These are phyloP conservation scores for Annulohypoxylon moriforme DNA, from an alignment of 495 filamentous ascomycete species.

Conservation along the genomic window DNA sequence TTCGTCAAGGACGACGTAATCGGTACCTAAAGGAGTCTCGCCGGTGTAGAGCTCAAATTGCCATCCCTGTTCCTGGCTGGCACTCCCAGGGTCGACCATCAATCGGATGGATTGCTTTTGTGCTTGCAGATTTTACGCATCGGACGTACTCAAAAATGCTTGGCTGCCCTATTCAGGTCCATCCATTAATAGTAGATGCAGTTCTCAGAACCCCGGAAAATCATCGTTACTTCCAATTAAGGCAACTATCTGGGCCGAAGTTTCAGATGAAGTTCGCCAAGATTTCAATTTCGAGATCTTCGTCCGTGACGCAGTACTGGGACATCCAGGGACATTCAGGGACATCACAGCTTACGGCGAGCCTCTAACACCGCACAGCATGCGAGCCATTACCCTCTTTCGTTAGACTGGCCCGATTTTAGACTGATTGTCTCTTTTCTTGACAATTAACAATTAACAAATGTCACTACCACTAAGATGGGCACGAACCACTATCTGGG, in stretches of 20 bases:
- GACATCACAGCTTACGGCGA: neutral
- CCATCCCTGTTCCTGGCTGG: constrained; percentile 4
- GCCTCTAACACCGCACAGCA: constrained; percentile 2
- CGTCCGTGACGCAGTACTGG: constrained; percentile 5
- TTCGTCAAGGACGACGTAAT: neutral
- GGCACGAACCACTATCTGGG: neutral
- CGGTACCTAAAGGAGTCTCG: constrained; percentile 17
- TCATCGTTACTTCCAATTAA: neutral
- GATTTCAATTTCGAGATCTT: constrained; percentile 10
- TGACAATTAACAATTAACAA: neutral
- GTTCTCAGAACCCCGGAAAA: neutral
- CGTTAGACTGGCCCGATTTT: constrained; percentile 1
- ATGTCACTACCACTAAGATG: neutral
- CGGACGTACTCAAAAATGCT: neutral
- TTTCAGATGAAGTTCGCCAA: constrained; percentile 25
- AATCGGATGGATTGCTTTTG: neutral
- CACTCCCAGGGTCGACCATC: constrained; percentile 3
- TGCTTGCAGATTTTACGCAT: neutral
- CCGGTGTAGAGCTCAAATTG: neutral
- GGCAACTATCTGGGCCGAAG: constrained; percentile 7
- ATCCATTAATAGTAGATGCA: constrained; percentile 1
- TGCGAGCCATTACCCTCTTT: neutral
- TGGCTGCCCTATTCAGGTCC: neutral
- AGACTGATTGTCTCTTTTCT: neutral
- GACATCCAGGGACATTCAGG: neutral